These are phyloP conservation scores for Solanum rostratum DNA, from an alignment of 257 asterid genomes.

Conservation along the genomic window DNA sequence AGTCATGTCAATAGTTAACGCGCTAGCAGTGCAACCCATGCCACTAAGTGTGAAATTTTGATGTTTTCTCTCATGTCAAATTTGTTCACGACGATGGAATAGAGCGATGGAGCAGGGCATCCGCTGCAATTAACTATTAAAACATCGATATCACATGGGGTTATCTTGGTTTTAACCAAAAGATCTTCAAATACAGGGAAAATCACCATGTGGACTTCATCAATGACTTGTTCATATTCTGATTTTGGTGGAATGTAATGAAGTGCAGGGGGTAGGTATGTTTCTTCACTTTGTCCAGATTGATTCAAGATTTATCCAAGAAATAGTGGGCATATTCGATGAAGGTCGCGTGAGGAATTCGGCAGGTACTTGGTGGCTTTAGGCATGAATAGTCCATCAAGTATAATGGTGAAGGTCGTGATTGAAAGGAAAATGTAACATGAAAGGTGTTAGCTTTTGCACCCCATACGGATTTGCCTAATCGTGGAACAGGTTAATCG, in stretches of 20 bases:
- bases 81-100: constrained; percentile 39
- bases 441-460: too few species aligned
- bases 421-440: not conserved
- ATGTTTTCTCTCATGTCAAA: constrained; percentile 52
- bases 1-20: constrained; percentile 63
- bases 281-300: constrained; percentile 59
- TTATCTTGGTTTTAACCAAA: constrained; percentile 25
- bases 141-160: constrained; percentile 39
- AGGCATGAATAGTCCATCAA: constrained; percentile 59
- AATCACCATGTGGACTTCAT: constrained; percentile 46
- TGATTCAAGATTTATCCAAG: constrained; percentile 36
- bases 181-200: constrained; percentile 54
- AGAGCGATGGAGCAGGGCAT: constrained; percentile 70
- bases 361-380: constrained; percentile 52
- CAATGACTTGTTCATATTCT: constrained; percentile 39
- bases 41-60: constrained; percentile 60
- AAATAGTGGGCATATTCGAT: constrained; percentile 43
- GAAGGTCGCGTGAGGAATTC: constrained; percentile 45
- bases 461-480: too few species aligned
- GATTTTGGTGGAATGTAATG: constrained; percentile 64
- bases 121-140: constrained; percentile 88
- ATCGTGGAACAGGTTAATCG: too few species aligned
- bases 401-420: constrained; percentile 28
- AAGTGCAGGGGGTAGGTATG: constrained; percentile 67
- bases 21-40: constrained; percentile 94